Evolutionary conservation across 768 basidiomycete genomes (phyloP).

Genomic region (Pleurotus salmoneostramineus): DNA sequence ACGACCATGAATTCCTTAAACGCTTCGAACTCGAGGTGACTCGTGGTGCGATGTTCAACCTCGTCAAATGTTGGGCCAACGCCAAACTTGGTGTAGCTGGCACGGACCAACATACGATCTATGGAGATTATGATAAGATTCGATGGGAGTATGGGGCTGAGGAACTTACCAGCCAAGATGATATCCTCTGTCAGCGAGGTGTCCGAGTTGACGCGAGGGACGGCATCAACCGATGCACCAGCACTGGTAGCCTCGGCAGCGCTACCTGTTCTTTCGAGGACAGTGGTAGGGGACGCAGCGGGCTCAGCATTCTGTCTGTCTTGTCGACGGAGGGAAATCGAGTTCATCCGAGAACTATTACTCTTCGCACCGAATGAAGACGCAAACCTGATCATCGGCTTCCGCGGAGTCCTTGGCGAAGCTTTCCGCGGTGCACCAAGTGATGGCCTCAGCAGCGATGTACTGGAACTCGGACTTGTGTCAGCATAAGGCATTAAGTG

Average conservation of each 20-base stretch:
- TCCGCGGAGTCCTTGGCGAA: conserved; percentile 14
- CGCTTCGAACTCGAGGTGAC: conserved; percentile 56
- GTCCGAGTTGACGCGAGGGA: conserved; percentile 14
- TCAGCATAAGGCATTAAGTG: background rate
- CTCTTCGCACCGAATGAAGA: conserved; percentile 8
- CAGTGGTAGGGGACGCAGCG: conserved; percentile 54
- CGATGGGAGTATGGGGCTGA: conserved; percentile 4
- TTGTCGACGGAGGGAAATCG: background rate
- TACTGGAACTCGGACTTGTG: conserved; percentile 14
- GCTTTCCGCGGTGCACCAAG: conserved; percentile 8
- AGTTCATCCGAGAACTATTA: background rate
- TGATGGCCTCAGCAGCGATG: conserved; percentile 12
- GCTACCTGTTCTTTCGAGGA: conserved; percentile 57
- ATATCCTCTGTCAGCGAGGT: conserved; percentile 42
- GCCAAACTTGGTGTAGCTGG: conserved; percentile 59
- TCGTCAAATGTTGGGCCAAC: conserved; percentile 61
- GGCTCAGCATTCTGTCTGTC: too few relatives aligned
- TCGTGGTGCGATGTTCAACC: conserved; percentile 56
- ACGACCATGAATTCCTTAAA: conserved; percentile 85
- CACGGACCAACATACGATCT: conserved; percentile 90
- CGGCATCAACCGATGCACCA: conserved; percentile 40
- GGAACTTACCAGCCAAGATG: conserved; percentile 66
- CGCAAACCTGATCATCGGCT: conserved; percentile 15
- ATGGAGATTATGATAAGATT: conserved; percentile 16
- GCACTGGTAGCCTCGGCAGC: conserved; percentile 63